Evolutionary conservation across 2,329 filamentous ascomycete species (phyloP).

Genomic region (Pyrenochaeta sp.): DNA sequence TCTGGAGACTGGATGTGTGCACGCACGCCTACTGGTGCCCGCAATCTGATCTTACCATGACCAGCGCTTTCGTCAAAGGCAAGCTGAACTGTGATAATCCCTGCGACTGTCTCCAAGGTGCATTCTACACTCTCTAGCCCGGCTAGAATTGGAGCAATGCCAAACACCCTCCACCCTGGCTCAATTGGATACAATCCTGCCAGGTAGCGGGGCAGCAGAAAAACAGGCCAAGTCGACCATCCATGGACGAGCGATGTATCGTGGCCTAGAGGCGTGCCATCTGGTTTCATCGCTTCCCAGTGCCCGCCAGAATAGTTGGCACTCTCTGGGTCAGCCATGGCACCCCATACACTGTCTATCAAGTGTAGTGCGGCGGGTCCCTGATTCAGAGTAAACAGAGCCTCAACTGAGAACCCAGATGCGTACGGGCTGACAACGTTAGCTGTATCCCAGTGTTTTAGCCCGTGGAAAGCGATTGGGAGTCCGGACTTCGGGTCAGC

Average conservation of each 20-base stretch:
- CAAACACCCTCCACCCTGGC: conserved; percentile 11
- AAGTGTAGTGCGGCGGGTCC: conserved; percentile 6
- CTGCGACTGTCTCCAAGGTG: conserved; percentile 5
- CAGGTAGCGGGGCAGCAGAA: conserved; percentile 13
- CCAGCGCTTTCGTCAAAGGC: conserved; percentile 1
- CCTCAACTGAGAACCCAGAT: conserved; percentile 12
- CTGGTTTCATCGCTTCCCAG: conserved; percentile 14
- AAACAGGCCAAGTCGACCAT: conserved; percentile 19
- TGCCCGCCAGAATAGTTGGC: conserved; percentile 13
- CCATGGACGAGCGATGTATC: conserved; percentile 15
- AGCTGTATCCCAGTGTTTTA: conserved; percentile 10
- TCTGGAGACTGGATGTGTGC: conserved; percentile 6
- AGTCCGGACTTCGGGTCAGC: conserved; percentile 1
- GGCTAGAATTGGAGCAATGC: conserved; percentile 8
- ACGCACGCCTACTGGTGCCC: conserved; percentile 4
- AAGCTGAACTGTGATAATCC: conserved; percentile 3
- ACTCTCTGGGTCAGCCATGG: conserved; percentile 7
- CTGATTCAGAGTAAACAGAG: conserved; percentile 2
- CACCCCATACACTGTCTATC: conserved; percentile 10
- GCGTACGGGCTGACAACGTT: conserved; percentile 12
- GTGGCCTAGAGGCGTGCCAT: conserved; percentile 11
- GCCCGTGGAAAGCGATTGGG: conserved; percentile 9
- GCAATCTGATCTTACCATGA: conserved; percentile 3
- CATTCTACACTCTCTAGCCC: conserved; percentile 8
- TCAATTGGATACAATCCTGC: conserved; percentile 11